phyloP scores from a whole-genome alignment of 164 flowering plant species.

The Stephania yunnanensis region DNA sequence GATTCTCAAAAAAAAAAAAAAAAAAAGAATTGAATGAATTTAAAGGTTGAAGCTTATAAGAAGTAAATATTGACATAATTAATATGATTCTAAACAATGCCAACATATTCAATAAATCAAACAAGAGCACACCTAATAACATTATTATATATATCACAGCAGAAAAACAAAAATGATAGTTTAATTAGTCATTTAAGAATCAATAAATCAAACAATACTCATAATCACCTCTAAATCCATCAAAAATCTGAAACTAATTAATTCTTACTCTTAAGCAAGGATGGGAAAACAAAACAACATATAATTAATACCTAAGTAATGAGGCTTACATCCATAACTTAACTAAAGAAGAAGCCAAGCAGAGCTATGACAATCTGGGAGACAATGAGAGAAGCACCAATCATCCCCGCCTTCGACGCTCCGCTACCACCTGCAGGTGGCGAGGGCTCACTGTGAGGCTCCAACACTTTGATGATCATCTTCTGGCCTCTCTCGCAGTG shows the following conservation, averaged over 20 bases:
- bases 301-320: not conserved
- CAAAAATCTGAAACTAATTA: not conserved
- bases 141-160: too few species aligned
- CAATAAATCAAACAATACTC: too few species aligned
- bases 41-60: too few species aligned
- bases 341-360: not conserved
- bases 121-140: too few species aligned
- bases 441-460: conserved; percentile 2
- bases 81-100: too few species aligned
- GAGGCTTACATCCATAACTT: not conserved
- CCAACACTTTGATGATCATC: conserved; percentile 42
- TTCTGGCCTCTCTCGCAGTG: conserved; percentile 64
- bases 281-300: not conserved
- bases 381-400: not conserved
- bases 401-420: not conserved
- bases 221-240: not conserved
- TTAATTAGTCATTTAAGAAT: too few species aligned
- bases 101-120: too few species aligned
- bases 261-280: not conserved
- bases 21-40: too few species aligned
- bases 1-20: too few species aligned
- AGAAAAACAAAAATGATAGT: too few species aligned
- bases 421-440: not conserved
- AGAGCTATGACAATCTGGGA: not conserved
- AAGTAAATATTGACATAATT: too few species aligned